Percentiles rank a stretch among this genome's conserved stretches.
Evolutionary conservation across 2,329 filamentous ascomycete genomes (phyloP).

Genomic region (Beauveria rudraprayagi): DNA sequence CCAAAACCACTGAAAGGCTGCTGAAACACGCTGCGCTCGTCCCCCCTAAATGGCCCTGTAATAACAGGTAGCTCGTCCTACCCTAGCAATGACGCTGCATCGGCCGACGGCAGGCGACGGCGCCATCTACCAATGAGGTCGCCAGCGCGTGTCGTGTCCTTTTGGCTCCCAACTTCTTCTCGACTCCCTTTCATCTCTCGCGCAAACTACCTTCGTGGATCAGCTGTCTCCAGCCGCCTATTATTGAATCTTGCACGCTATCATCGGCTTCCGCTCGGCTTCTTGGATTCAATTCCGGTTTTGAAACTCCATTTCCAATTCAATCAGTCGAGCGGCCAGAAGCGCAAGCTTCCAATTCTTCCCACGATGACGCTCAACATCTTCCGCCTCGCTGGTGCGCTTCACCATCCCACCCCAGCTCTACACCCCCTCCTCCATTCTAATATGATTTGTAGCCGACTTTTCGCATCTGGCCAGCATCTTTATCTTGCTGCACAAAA

Average conservation of each 20-base stretch:
- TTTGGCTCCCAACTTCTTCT: conserved; percentile 10
- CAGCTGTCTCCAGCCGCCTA: neutral
- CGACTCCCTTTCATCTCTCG: conserved; percentile 6
- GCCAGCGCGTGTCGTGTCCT: conserved; percentile 21
- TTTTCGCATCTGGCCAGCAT: conserved; percentile 93
- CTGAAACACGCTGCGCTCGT: too few species aligned
- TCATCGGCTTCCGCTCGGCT: neutral
- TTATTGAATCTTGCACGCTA: neutral
- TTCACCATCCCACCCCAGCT: conserved; percentile 4
- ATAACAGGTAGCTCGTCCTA: neutral
- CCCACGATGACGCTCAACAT: conserved; percentile 44
- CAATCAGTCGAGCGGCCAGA: neutral
- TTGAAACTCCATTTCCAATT: neutral
- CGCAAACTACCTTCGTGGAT: neutral
- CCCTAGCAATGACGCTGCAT: neutral
- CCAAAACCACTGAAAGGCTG: neutral
- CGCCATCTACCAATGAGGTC: conserved; percentile 16
- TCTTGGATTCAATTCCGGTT: neutral
- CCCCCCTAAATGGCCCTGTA: neutral
- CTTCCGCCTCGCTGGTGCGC: conserved; percentile 49
- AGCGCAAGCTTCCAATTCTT: conserved; percentile 4
- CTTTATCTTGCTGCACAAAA: conserved; percentile 92
- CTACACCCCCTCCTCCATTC: conserved; percentile 15
- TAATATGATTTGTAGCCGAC: conserved; percentile 55
- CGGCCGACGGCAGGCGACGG: neutral